Evolutionary conservation across 495 filamentous ascomycete genomes (phyloP), one percentile per base, ranked within the genome.

Genomic region (Hypoxylon lenormandii): DNA sequence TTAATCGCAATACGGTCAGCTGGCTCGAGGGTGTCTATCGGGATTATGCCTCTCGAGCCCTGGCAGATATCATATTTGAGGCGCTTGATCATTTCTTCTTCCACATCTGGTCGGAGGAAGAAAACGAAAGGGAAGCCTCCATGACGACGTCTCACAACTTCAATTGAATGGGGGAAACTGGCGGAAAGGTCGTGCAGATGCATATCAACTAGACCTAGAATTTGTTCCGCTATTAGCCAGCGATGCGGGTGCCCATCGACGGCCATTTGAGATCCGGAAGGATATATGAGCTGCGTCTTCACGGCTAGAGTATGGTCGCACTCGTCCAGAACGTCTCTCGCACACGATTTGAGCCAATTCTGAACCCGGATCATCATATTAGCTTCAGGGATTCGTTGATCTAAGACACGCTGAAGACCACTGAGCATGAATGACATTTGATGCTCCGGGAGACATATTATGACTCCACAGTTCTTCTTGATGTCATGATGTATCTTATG

Each of bases 291-390:
- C 64, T 83, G 80, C 5, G 80, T 82, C 49, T 82, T 85, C 8
- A 84, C 82, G 51, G 78, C 84, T 19, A 91, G 82, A 33, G 84
- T 87, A 66, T 90, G 86, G 63, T 91, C 89, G 47, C 86, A 87
- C 70, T 91, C 88, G 55, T 91, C 88, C 0, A 91, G 70, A 12
- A 91, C 79, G 59, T 90, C 84, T 1, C 87, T 74, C 0, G 80
- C 82, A 7, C 72, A 66, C 0, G 26, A 40, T 7, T 82, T 66
- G 4, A 90, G 74, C 61, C 82, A 83, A 4, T 72, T 47, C 26
- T 87, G 79, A 0, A 79, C 78, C 5, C 72, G 40, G 3, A 84
- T 65, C 45, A 70, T 61, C 43, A 61, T 64, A 15, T 22, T 65
- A 8, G 59, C 66, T 36, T 69, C 67, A 7, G 56, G 61, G 19